Evolutionary conservation across 805 yeast species (phyloP).

Genomic region (Pichia gijzeniarum): DNA sequence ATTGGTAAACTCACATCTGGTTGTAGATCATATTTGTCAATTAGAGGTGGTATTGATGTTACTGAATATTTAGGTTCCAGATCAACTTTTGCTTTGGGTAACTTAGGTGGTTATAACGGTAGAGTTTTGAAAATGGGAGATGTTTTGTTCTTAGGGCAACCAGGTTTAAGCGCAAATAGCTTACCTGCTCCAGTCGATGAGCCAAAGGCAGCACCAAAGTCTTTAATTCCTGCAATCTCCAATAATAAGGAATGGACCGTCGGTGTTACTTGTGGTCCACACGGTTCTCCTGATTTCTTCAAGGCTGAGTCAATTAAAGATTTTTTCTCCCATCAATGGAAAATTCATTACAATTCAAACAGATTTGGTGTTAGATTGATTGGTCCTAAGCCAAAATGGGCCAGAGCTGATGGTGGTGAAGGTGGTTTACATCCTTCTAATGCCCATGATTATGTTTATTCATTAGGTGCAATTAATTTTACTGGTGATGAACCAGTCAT

Average conservation of each 20-base stretch:
- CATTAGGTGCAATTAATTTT: conserved; percentile 93
- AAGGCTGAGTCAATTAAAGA: conserved; percentile 63
- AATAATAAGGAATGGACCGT: conserved; percentile 63
- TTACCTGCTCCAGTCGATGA: conserved; percentile 66
- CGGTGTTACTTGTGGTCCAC: conserved; percentile 96
- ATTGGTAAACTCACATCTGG: conserved; percentile 80
- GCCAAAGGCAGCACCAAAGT: conserved; percentile 52
- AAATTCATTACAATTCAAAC: conserved; percentile 94
- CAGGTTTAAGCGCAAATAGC: conserved; percentile 57
- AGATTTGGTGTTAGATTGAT: conserved; percentile 91
- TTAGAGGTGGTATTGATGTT: conserved; percentile 91
- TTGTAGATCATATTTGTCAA: conserved; percentile 83
- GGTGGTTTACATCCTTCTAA: conserved; percentile 99
- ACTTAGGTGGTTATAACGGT: conserved; percentile 92
- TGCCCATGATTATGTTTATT: conserved; percentile 95
- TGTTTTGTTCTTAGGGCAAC: conserved; percentile 79
- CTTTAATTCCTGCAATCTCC: conserved; percentile 48
- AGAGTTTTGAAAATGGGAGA: conserved; percentile 89
- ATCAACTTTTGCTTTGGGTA: conserved; percentile 91
- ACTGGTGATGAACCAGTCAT: conserved; percentile 99
- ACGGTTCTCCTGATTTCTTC: conserved; percentile 96
- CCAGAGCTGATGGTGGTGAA: conserved; percentile 93
- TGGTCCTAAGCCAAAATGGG: conserved; percentile 97
- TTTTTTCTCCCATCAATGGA: conserved; percentile 79
- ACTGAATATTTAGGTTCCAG: conserved; percentile 93